These are phyloP conservation scores for Cordyceps farinosa DNA, from an alignment of 2,329 filamentous ascomycete genomes.

Conservation along the genomic window DNA sequence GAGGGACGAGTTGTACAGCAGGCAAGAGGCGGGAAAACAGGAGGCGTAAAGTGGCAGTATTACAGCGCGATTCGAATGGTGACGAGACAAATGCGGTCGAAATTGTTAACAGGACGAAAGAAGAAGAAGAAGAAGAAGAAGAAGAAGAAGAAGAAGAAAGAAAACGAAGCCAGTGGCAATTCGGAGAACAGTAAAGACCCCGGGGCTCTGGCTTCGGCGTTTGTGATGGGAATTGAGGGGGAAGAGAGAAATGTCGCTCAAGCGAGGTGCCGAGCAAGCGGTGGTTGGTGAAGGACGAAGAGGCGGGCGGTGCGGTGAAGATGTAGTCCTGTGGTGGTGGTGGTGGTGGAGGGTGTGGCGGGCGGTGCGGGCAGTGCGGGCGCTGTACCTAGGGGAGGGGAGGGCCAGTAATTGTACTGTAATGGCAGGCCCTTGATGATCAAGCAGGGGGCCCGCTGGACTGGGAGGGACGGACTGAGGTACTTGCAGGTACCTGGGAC, in stretches of 20 bases:
- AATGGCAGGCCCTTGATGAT: not conserved
- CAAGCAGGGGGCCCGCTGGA: not conserved
- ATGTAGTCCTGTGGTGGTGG: constrained; percentile 11
- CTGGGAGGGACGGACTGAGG: not conserved
- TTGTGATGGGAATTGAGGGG: constrained; percentile 2
- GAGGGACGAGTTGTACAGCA: not conserved
- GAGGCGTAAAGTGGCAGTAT: constrained; percentile 12
- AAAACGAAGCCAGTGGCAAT: constrained; percentile 12
- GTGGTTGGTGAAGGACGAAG: constrained; percentile 14
- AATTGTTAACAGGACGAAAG: not conserved
- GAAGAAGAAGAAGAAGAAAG: not conserved
- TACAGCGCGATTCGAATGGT: constrained; percentile 10
- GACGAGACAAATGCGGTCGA: not conserved
- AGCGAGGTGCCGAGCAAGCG: constrained; percentile 17
- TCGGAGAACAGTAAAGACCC: constrained; percentile 13
- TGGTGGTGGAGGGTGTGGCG: not conserved
- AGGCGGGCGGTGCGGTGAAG: constrained; percentile 18
- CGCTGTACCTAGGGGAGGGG: not conserved
- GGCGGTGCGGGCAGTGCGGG: not conserved
- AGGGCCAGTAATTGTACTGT: not conserved
- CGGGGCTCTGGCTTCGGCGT: constrained; percentile 9
- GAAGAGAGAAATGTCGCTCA: constrained; percentile 7
- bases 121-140: not conserved
- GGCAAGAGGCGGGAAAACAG: not conserved
- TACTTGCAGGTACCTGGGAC: constrained; percentile 5